Evolutionary conservation across 2,329 filamentous ascomycete genomes (phyloP), one percentile per base, ranked within the genome.

Genomic region (Penicillium crustosum): DNA sequence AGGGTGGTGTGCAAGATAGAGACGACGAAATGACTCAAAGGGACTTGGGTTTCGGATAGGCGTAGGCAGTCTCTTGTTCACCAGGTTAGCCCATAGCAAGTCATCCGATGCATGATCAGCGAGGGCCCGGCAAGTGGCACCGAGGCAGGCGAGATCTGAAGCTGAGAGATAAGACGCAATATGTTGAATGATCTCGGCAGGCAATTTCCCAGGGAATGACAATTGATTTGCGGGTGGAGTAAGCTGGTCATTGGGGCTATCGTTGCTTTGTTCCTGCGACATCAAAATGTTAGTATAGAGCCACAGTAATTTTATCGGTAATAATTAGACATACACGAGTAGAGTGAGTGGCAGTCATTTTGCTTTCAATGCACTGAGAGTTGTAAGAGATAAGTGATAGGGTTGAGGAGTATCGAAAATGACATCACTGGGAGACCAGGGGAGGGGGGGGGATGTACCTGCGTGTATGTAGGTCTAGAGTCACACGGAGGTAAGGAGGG

Each of bases 1-100:
- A 0, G 89, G 88, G 62, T 94, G 83, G 70, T 94, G 89, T 21
- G 86, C 82, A 42, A 82, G 78, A 71, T 89, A 96, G 2, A 96
- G 83, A 27, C 89, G 82, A 57, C 84, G 85, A 74, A 87, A 96
- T 25, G 81, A 86, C 2, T 76, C 65, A 67, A 83, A 87, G 7
- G 88, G 87, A 7, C 80, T 81, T 0, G 87, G 79, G 1, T 81
- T 79, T 1, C 75, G 73, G 29, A 92, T 75, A 19, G 73, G 69
- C 35, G 83, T 76, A 0, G 88, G 88, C 0, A 94, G 77, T 61
- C 90, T 86, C 6, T 81, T 74, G 67, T 91, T 86, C 13, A 96
- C 83, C 19, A 89, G 80, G 1, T 78, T 75, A 43, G 86, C 83
- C 91, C 92, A 97, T 39, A 90, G 79, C 7, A 83, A 75, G 62